These are phyloP conservation scores for Kondoa subrosea DNA, from an alignment of 768 basidiomycete genomes.

Conservation along the genomic window DNA sequence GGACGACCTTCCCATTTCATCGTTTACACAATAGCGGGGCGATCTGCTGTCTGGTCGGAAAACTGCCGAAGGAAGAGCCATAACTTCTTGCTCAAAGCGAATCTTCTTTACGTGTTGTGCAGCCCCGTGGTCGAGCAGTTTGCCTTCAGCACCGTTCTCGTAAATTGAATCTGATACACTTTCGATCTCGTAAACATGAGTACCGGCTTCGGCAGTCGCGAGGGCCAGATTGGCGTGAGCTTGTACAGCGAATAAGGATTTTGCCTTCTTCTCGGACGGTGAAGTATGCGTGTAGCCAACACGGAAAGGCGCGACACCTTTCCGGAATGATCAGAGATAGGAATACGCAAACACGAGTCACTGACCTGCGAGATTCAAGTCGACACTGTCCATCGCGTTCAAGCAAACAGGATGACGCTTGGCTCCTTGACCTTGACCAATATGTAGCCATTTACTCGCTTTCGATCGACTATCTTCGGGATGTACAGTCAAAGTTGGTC, in stretches of 20 bases:
- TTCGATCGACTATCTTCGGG: not conserved
- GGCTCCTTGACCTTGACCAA: not conserved
- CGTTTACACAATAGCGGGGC: conserved; percentile 25
- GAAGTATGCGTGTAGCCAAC: conserved; percentile 18
- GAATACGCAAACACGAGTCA: not conserved
- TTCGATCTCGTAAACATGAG: conserved; percentile 23
- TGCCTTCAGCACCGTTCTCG: conserved; percentile 7
- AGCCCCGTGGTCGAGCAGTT: conserved; percentile 13
- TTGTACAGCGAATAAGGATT: conserved; percentile 21
- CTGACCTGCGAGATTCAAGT: conserved; percentile 9
- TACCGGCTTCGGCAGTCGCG: conserved; percentile 21
- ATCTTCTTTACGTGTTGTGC: conserved; percentile 7
- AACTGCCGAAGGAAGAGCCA: conserved; percentile 20
- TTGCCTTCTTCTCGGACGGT: not conserved
- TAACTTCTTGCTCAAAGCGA: conserved; percentile 27
- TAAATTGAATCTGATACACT: conserved; percentile 26
- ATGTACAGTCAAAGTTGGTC: conserved; percentile 44
- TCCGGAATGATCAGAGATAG: not conserved
- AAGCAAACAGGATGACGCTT: conserved; percentile 14
- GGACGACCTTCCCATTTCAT: conserved; percentile 15
- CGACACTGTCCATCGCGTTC: conserved; percentile 10
- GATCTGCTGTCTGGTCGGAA: conserved; percentile 16
- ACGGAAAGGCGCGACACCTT: conserved; percentile 23
- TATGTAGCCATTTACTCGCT: not conserved
- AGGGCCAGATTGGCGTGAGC: conserved; percentile 23